Evolutionary conservation across 2,329 filamentous ascomycete species (phyloP).

Genomic region (Thielaviopsis musarum): DNA sequence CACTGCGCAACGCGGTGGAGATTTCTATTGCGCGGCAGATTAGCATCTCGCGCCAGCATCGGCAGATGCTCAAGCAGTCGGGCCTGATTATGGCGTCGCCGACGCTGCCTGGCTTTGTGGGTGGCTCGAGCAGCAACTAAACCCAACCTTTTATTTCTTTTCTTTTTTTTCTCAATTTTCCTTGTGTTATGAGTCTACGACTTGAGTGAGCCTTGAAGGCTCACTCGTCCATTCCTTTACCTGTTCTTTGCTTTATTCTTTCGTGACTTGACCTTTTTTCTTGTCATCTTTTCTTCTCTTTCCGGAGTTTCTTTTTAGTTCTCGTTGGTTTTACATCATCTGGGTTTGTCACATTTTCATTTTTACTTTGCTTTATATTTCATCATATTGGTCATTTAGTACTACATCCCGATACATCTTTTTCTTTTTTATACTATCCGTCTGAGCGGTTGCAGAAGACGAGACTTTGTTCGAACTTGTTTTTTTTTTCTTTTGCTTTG

Average conservation of each 20-base stretch:
- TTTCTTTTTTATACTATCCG: neutral
- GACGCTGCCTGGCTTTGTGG: slow-evolving; percentile 12
- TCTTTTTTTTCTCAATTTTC: slow-evolving; percentile 13
- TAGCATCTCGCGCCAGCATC: slow-evolving; percentile 45
- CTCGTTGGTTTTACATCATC: neutral
- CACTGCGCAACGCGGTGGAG: slow-evolving; percentile 39
- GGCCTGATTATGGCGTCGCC: slow-evolving; percentile 11
- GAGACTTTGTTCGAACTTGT: neutral
- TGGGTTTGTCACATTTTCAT: neutral
- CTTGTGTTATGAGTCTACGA: slow-evolving; percentile 5
- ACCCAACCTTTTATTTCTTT: slow-evolving; percentile 10
- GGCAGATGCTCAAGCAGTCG: slow-evolving; percentile 29
- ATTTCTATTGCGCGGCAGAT: slow-evolving; percentile 54
- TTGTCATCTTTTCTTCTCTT: neutral
- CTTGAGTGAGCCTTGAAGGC: neutral
- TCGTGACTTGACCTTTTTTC: neutral
- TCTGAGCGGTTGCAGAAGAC: neutral
- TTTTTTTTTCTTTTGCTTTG: neutral
- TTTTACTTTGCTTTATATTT: neutral
- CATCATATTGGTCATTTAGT: slow-evolving; percentile 2
- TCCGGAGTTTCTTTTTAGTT: neutral
- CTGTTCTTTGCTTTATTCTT: neutral
- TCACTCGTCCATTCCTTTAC: neutral
- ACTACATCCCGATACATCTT: neutral
- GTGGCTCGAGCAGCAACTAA: slow-evolving; percentile 13